Base-by-base conservation (phyloP, 106 monocot species). In the Agapanthus africanus region DNA sequence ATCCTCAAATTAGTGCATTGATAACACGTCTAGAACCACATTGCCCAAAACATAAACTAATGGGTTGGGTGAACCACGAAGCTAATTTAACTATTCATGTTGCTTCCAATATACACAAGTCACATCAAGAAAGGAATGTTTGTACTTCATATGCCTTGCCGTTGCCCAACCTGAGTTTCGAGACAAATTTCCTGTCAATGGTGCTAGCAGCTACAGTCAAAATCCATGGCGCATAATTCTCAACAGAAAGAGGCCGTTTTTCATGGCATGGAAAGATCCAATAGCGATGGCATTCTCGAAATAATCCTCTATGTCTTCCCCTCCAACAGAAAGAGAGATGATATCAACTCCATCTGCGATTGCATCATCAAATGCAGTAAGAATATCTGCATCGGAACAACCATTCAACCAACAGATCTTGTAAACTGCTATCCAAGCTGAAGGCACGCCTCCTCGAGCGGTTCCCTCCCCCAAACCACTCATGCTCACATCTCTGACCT, bases 281-380 rank as follows among this genome's bases (percentile, higher is more conserved):
- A 83, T 78, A 38, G 79, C 67, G 13, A 61, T 69, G 6, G 56
- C 0, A 38, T 83, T 79, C 3, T 47, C 30, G 42, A 71, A 75
- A 42, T 76, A 81, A 49, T 66, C 60, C 9, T 26, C 19, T 13
- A 30, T 10, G 39, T 4, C 64, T 11, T 49, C 54, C 18, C 34
- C 84, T 15, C 42, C 42, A 7, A 79, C 13, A 11, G 84, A 84
- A 18, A 80, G 13, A 7, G 79, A 84, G 15, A 84, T 65, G 13
- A 84, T 41, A 60, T 84, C 76, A 14, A 77, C 84, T 1, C 84
- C 84, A 32, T 84, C 79, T 5, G 39, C 70, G 7, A 84, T 75
- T 16, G 76, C 73, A 34, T 63, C 71, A 25, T 42, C 76, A 18
- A 76, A 76, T 13, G 73, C 83, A 0, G 83, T 75, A 1, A 83